Base-by-base conservation (phyloP, 2,329 filamentous ascomycete species). In the Fusarium foetens region DNA sequence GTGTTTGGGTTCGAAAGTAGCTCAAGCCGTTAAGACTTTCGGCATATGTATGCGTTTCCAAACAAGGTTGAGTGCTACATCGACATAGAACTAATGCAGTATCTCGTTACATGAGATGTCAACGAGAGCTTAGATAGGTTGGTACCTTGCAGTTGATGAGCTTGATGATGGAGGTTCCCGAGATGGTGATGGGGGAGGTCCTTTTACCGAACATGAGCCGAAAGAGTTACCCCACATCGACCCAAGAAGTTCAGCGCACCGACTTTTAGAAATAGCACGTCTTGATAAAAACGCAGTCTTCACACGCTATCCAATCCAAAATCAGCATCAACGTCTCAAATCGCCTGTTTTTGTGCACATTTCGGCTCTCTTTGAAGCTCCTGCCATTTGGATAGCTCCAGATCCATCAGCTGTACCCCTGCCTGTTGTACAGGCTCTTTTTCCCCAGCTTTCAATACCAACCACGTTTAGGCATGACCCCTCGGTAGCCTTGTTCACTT, bases 401-500 rank as follows among this genome's bases (percentile, higher is more conserved):
- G 51, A 36, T 57, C 36, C 38, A 65, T 67, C 55, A 53, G 9
- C 72, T 68, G 59, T 35, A 61, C 58, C 48, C 60, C 49, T 67
- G 53, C 58, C 66, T 52, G 39, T 49, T 53, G 54, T 41, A 70
- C 65, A 70, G 61, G 64, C 60, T 66, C 65, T 64, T 52, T 58
- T 58, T 61, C 48, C 58, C 71, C 71, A 61, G 46, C 66, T 66
- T 75, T 66, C 65, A 68, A 64, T 52, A 66, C 65, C 58, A 57
- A 68, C 43, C 39, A 58, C 51, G 65, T 70, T 72, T 73, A 79
- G 81, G 80, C 79, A 83, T 83, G 82, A 81, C 80, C 79, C 77
- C 77, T 77, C 79, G 79, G 81, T 83, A 83, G 82, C 81, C 80
- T 81, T 74, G 76, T 76, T 76, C 77, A 76, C 76, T 73, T 79